phyloP scores from a whole-genome alignment of 495 filamentous ascomycete genomes.

The Xylaria castorea region DNA sequence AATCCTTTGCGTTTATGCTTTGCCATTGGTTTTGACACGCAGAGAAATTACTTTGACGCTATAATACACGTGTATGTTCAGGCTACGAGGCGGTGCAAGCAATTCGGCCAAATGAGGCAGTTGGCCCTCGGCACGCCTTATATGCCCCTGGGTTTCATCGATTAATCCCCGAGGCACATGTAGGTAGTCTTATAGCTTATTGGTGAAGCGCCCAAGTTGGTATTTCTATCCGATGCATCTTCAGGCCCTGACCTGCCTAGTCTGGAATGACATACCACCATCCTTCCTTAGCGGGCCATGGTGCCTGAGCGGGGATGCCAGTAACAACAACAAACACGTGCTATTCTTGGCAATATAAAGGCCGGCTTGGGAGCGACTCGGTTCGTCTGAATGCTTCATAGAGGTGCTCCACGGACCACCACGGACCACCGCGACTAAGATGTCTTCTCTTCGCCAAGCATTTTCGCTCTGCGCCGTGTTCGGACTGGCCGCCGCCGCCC shows the following conservation, averaged over 20 bases:
- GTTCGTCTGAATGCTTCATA: background rate
- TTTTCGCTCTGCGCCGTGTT: constrained; percentile 17
- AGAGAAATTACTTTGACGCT: background rate
- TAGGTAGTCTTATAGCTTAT: background rate
- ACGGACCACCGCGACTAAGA: background rate
- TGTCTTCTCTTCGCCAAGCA: constrained; percentile 5
- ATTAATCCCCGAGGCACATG: background rate
- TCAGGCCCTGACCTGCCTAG: constrained; percentile 2
- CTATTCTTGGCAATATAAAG: constrained; percentile 15
- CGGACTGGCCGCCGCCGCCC: constrained; percentile 4
- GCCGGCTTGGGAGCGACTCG: constrained; percentile 1
- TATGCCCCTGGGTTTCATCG: background rate
- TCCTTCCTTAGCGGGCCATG: background rate
- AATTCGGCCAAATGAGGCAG: background rate
- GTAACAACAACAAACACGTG: background rate
- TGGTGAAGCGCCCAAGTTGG: background rate
- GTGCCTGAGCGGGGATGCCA: background rate
- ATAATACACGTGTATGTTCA: background rate
- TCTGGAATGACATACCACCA: background rate
- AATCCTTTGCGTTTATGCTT: background rate
- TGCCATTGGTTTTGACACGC: background rate
- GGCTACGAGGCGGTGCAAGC: background rate
- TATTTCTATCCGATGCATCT: background rate
- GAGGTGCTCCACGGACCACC: background rate
- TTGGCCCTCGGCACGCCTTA: background rate